These are phyloP conservation scores for Metarhizium rileyi DNA, from an alignment of 2,329 filamentous ascomycete genomes.

Conservation along the genomic window DNA sequence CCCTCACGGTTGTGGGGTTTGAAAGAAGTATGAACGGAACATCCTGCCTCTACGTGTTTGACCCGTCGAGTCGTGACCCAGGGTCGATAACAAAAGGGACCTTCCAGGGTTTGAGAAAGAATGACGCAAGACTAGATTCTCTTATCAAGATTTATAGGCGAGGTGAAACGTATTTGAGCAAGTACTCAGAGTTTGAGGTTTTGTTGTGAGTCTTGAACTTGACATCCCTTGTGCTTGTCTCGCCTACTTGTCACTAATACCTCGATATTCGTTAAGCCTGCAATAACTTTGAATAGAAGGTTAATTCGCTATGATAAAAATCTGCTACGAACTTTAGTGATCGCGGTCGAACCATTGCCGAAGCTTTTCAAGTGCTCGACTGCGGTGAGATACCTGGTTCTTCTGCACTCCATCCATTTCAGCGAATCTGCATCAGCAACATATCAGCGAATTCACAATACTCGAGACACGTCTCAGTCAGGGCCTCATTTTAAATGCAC, in stretches of 20 bases:
- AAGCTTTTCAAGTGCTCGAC: conserved; percentile 77
- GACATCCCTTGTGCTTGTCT: not conserved
- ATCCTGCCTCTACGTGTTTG: conserved; percentile 71
- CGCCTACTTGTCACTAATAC: not conserved
- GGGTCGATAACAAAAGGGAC: conserved; percentile 50
- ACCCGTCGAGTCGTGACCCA: conserved; percentile 71
- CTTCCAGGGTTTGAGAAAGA: conserved; percentile 34
- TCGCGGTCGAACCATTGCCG: conserved; percentile 57
- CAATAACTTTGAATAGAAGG: not conserved
- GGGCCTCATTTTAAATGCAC: not conserved
- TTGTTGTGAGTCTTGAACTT: conserved; percentile 46
- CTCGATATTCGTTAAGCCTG: not conserved
- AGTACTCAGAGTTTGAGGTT: conserved; percentile 69
- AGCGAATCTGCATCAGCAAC: conserved; percentile 51
- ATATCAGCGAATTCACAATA: not conserved
- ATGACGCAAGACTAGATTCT: conserved; percentile 25
- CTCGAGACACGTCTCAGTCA: not conserved
- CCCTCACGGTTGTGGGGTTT: conserved; percentile 79
- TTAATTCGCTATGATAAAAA: not conserved
- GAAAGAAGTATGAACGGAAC: conserved; percentile 58
- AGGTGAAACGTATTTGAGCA: conserved; percentile 55
- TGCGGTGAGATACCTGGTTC: conserved; percentile 89
- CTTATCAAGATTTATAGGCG: conserved; percentile 67
- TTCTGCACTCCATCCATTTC: conserved; percentile 87
- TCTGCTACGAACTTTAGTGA: not conserved